Percentiles rank a stretch among this genome's conserved stretches.
Evolutionary conservation across 2,329 filamentous ascomycete genomes (phyloP).

Genomic region (Claviceps fusiformis): DNA sequence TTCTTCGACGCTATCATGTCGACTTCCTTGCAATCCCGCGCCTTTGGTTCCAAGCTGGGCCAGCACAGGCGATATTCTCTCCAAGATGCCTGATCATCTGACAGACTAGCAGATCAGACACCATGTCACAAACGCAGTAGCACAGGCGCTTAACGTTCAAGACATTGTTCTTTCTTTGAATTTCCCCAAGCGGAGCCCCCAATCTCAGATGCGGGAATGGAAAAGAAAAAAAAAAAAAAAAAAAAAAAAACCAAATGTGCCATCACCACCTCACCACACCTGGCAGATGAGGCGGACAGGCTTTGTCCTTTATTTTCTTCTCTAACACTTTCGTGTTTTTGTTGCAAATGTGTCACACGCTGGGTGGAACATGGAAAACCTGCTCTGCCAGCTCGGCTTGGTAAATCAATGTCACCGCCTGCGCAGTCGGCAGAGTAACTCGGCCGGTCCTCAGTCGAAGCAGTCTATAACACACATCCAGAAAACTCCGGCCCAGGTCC

Average conservation of each 20-base stretch:
- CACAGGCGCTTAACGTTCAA: not conserved
- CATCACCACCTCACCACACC: not conserved
- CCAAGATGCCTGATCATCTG: not conserved
- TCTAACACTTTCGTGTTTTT: not conserved
- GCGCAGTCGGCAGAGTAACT: not conserved
- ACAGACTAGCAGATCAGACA: not conserved
- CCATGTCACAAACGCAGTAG: not conserved
- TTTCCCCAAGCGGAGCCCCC: not conserved
- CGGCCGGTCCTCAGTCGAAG: not conserved
- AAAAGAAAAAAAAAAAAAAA: too few species aligned
- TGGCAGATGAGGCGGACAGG: not conserved
- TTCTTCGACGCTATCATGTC: not conserved
- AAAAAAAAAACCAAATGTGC: not conserved
- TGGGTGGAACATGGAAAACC: not conserved
- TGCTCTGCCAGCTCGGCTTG: conserved; percentile 2
- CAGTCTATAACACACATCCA: conserved; percentile 1
- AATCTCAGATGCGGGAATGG: not conserved
- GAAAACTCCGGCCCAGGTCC: not conserved
- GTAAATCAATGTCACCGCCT: conserved; percentile 2
- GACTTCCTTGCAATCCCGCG: not conserved
- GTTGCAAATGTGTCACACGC: too few species aligned
- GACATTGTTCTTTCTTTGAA: not conserved
- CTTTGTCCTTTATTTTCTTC: not conserved
- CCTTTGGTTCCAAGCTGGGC: not conserved
- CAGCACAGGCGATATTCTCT: not conserved